phyloP scores from a whole-genome alignment of 2,329 filamentous ascomycete species.

The Talaromyces sp. region DNA sequence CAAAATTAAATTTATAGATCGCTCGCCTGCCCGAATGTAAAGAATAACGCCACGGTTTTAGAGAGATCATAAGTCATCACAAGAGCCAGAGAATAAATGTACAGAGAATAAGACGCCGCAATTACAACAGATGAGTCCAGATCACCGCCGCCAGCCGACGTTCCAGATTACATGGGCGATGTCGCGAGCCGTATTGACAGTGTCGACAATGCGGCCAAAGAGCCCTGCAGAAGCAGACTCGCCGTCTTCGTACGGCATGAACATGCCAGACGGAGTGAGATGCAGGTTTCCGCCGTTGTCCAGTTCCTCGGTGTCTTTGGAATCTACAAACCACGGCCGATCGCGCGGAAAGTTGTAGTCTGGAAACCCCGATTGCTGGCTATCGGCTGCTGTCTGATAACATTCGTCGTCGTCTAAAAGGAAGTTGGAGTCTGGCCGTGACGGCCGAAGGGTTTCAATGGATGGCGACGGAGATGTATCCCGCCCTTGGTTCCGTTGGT shows the following conservation, averaged over 20 bases:
- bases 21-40: neutral
- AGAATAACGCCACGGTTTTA: neutral
- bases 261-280: conserved; percentile 80
- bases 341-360: conserved; percentile 10
- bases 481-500: conserved; percentile 21
- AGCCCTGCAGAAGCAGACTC: conserved; percentile 60
- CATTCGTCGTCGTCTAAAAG: conserved; percentile 58
- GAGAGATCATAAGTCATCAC: neutral
- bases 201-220: conserved; percentile 75
- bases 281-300: conserved; percentile 54
- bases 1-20: neutral
- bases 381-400: conserved; percentile 13
- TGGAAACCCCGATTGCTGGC: neutral
- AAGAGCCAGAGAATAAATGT: neutral
- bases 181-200: conserved; percentile 60
- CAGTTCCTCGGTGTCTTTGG: conserved; percentile 50
- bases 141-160: conserved; percentile 56
- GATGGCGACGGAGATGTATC: conserved; percentile 68
- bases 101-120: neutral
- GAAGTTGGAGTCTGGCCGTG: conserved; percentile 61
- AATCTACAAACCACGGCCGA: conserved; percentile 28
- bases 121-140: neutral
- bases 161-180: conserved; percentile 65
- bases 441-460: conserved; percentile 72
- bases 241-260: conserved; percentile 79